A percentile compares a stretch with the other conserved stretches of the same genome.
phyloP scores from a whole-genome alignment of 2,329 filamentous ascomycete species.

The Trichoderma citrinoviride region DNA sequence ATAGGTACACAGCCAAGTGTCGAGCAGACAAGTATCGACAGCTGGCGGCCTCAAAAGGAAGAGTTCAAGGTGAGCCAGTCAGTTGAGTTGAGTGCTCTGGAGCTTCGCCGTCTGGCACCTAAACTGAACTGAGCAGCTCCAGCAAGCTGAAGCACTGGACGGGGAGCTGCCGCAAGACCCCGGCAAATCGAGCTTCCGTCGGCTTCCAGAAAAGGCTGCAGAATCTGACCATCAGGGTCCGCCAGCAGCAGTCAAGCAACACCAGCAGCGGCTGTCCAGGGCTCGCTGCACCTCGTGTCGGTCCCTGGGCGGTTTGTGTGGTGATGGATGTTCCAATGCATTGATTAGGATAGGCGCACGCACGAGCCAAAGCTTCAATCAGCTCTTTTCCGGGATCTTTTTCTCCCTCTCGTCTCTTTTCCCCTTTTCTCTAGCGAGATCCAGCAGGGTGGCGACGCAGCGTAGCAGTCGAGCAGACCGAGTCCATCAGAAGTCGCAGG shows the following conservation, averaged over 20 bases:
- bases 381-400: too few species aligned
- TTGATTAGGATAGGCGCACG: not conserved
- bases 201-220: conserved; percentile 9
- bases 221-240: not conserved
- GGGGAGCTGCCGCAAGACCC: not conserved
- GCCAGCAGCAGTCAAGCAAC: not conserved
- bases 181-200: not conserved
- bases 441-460: not conserved
- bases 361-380: not conserved
- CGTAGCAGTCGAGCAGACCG: not conserved
- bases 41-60: too few species aligned
- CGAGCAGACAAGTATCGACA: too few species aligned
- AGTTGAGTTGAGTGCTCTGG: not conserved
- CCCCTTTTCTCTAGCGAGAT: not conserved
- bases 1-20: not conserved
- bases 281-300: not conserved
- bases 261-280: not conserved
- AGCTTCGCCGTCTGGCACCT: not conserved
- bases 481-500: conserved; percentile 11
- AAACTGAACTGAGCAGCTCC: not conserved
- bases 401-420: too few species aligned
- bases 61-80: too few species aligned
- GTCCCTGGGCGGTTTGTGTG: not conserved
- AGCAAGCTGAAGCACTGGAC: too few species aligned
- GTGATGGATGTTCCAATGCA: not conserved